phyloP scores from a whole-genome alignment of 2,329 filamentous ascomycete genomes.

The Akanthomyces lecanii region DNA sequence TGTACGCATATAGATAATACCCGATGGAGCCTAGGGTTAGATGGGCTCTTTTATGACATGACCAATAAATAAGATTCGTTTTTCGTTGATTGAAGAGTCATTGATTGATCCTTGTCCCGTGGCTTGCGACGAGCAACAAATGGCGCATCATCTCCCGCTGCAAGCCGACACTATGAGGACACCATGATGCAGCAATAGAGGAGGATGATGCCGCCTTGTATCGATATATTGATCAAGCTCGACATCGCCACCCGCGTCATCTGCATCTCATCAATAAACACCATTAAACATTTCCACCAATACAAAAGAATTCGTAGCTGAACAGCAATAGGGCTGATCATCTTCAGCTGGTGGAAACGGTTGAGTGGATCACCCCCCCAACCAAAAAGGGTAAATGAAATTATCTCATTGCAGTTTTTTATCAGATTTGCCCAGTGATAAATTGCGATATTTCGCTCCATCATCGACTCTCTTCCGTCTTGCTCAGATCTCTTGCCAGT shows the following conservation, averaged over 20 bases:
- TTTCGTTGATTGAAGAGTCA: neutral
- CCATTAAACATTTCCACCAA: no score
- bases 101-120: neutral
- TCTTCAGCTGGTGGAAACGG: conserved; percentile 11
- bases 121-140: neutral
- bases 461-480: neutral
- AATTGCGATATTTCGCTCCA: neutral
- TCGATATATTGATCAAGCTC: no score
- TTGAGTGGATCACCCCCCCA: conserved; percentile 8
- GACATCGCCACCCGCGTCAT: neutral
- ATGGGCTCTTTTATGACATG: neutral
- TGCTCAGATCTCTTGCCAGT: neutral
- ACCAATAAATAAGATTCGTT: neutral
- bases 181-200: neutral
- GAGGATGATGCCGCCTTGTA: neutral
- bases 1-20: neutral
- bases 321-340: neutral
- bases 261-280: neutral
- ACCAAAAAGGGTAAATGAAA: neutral
- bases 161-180: neutral
- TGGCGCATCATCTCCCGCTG: neutral
- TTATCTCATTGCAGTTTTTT: neutral
- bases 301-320: neutral
- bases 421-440: neutral
- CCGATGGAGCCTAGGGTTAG: neutral